Percentiles rank a stretch among this genome's conserved stretches.
Evolutionary conservation across 306 rosid species (phyloP).

Genomic region (Pueraria montana): DNA sequence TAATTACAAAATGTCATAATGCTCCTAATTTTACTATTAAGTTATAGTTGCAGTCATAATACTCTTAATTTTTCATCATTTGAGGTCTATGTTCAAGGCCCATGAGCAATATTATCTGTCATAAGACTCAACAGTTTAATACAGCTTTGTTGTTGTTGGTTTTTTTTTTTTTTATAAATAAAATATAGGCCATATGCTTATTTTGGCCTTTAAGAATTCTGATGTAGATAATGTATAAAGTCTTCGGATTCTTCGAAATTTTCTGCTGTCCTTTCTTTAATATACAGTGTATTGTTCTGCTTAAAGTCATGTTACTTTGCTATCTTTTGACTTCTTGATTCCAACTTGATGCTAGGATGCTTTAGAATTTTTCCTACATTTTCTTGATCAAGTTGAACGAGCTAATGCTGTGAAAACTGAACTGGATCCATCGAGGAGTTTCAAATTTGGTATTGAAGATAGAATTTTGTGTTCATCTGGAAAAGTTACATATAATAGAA

Average conservation of each 20-base stretch:
- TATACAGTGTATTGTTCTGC: constrained; percentile 23
- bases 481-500: constrained; percentile 90
- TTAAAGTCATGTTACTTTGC: constrained; percentile 27
- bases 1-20: neutral
- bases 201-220: constrained; percentile 13
- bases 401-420: constrained; percentile 71
- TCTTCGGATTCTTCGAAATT: constrained; percentile 12
- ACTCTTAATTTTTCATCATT: constrained; percentile 5
- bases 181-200: neutral
- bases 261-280: constrained; percentile 7
- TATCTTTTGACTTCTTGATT: constrained; percentile 40
- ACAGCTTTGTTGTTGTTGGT: neutral
- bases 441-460: constrained; percentile 97
- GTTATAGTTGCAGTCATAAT: neutral
- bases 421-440: constrained; percentile 84
- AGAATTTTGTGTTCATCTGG: constrained; percentile 94
- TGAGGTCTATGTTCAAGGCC: neutral
- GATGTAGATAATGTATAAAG: neutral
- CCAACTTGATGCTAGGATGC: constrained; percentile 76
- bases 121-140: neutral
- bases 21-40: neutral
- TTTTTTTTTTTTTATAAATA: neutral
- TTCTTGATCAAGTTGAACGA: constrained; percentile 94
- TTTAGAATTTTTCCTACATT: constrained; percentile 96
- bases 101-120: neutral